Evolutionary conservation across 768 basidiomycete species (phyloP), one percentile per base, ranked within the genome.

Genomic region (Grammothele lineata): DNA sequence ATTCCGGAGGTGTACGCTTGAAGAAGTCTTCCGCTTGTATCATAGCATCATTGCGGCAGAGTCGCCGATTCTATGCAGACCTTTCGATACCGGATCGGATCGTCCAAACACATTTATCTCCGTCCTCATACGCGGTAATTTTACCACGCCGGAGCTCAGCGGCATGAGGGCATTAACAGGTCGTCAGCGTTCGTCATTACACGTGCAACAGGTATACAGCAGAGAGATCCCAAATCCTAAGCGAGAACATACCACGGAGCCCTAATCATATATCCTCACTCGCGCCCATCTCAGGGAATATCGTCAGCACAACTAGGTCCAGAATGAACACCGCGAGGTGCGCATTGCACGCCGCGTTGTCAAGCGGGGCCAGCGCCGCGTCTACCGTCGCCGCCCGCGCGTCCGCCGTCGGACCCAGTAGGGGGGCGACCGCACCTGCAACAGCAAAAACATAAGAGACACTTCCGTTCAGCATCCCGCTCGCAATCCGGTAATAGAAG

Each of bases 231-330:
- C n/a, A n/a, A n/a, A n/a, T n/a, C n/a, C n/a, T n/a, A n/a, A n/a
- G n/a, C 8, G 14, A 30, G 14, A 30, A 47, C 11, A 35, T 12
- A 26, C 32, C 34, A 30, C 5, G 39, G 27, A 7, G 8, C 27
- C 27, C n/a, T 36, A 45, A 46, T 36, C 39, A 47, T 14, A 37
- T 44, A 38, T 46, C 54, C 38, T 53, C 55, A 23, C 49, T 57
- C 17, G 53, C 65, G n/a, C 70, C 74, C 56, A 95, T 67, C 65
- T 93, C 92, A 0, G 93, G 92, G 55, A 92, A 90, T 30, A 94
- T 56, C 3, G 73, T 72, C 30, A 83, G 61, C n/a, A 94, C 58
- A 2, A 90, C 39, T 8, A 81, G 69, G 55, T 96, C 93, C 14
- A 95, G 62, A 1, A 95, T 48, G 55, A 91, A 72, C 33, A 91